Base-by-base conservation (phyloP, 495 filamentous ascomycete species). In the Aspergillus cavernicola region DNA sequence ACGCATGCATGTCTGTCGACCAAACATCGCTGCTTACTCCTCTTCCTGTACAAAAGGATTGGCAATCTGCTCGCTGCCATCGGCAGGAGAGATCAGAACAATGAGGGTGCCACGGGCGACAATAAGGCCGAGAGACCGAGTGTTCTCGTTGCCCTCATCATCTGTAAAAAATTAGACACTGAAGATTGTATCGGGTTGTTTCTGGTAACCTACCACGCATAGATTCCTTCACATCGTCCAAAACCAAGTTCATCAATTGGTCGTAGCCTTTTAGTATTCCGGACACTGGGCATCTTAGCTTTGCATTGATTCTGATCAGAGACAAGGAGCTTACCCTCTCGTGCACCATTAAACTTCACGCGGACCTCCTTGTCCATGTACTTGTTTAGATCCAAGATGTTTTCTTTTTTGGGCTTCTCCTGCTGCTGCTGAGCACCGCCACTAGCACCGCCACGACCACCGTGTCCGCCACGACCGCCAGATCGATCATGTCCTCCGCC, bases 331-430 rank as follows among this genome's bases (percentile, higher is more conserved):
- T 36, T 63, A 96, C 92, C 91, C 78, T 97, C 92, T 55, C 93
- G 76, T 4, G 93, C 93, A 19, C 93, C 93, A 63, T 88, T 96
- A 66, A 98, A 97, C 73, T 97, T 97, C 54, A 97, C 93, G 4
- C 80, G 85, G 47, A 98, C 87, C 63, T 86, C 79, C 80, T 96
- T 92, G 70, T 97, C 93, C 84, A 95, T 90, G 66, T 96, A 98
- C 75, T 95, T 95, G 66, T 77, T 82, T 55, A 98, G 73, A 58
- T 98, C 93, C 18, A 98, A 81, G 62, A 98, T 98, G 65, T 97
- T 96, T 67, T 98, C 92, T 75, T 97, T 96, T 81, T 96, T 96
- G 53, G 91, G 89, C 58, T 88, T 85, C 66, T 90, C 86, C 55
- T 79, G 73, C 59, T 82, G 79, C 41, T 77, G 74, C 36, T 66